Evolutionary conservation across 139 green algal genomes (phyloP), one percentile per base, ranked within the genome.

Genomic region (Gonium pectorale): DNA sequence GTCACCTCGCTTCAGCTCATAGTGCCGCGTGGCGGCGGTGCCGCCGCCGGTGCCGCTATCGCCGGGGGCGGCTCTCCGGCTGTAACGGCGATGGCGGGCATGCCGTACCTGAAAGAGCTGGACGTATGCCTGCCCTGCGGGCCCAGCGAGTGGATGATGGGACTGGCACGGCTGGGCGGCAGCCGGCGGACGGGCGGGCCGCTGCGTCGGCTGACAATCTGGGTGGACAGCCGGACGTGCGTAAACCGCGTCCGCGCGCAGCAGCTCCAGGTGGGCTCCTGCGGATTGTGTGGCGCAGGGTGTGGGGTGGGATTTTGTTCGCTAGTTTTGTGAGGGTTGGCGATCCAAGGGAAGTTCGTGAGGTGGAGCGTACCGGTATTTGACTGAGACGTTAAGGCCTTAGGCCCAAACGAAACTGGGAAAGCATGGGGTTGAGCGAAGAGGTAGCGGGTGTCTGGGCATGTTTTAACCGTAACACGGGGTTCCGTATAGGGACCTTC

Each of bases 161-260:
- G 62, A 22, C 78, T 84, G 78, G 62, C 78, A 9, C 19, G 63
- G 78, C 62, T 84, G 43, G 43, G 75, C 13, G 31, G 49, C 46
- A 31, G 24, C 19, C 49, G 13, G 31, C 31, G 31, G 43, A n/a
- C 15, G 40, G 40, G 41, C 8, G 73, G 60, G 44, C 43, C 63
- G 44, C 78, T 84, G 60, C 11, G 33, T 62, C 78, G 44, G 44
- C 78, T 84, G 63, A 84, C 78, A 43, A 46, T 84, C 63, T 84
- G 78, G 78, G 78, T 84, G 64, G 78, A 84, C 43, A n/a, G 44
- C 33, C 59, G 63, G 13, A 75, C 78, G 44, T 75, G 62, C 62
- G 62, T 84, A 26, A 66, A 66, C 78, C n/a, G 78, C 2, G 33
- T n/a, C 24, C 29, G 29, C 4, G 44, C 78, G 26, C 22, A 46